Evolutionary conservation across 495 filamentous ascomycete genomes (phyloP).

Genomic region (Podospora tetraspora): DNA sequence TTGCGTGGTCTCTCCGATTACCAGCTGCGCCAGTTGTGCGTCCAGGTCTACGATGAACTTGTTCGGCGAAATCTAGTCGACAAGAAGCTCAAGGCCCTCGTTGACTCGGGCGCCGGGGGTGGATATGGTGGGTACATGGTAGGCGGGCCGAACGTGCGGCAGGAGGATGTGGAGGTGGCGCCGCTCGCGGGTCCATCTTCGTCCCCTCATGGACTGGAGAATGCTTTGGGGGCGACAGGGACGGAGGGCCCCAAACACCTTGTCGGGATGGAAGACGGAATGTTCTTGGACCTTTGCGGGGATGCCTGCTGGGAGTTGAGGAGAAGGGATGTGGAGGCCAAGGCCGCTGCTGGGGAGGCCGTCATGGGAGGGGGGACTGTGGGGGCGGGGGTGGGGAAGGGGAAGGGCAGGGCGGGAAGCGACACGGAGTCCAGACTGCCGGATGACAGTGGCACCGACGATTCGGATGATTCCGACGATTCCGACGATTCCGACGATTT

Average conservation of each 20-base stretch:
- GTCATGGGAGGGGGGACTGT: too few species aligned
- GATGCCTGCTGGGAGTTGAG: neutral
- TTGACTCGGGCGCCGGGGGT: neutral
- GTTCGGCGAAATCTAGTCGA: neutral
- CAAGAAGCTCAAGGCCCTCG: neutral
- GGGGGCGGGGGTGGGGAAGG: too few species aligned
- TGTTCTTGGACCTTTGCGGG: neutral
- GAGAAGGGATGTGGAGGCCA: neutral
- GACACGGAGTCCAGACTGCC: neutral
- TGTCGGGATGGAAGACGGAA: neutral
- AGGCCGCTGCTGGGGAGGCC: neutral
- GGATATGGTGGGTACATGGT: neutral
- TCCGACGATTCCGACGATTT: too few species aligned
- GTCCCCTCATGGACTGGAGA: too few species aligned
- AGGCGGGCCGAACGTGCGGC: neutral
- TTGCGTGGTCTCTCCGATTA: neutral
- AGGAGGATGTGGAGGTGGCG: neutral
- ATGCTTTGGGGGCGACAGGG: neutral
- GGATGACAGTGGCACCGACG: neutral
- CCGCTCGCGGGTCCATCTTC: too few species aligned
- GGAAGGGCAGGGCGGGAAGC: too few species aligned
- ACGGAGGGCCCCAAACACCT: neutral
- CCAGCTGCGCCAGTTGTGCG: neutral
- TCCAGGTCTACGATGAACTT: neutral
- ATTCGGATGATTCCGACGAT: too few species aligned